Evolutionary conservation across 2,329 filamentous ascomycete species (phyloP).

Genomic region (Annulohypoxylon truncatum): DNA sequence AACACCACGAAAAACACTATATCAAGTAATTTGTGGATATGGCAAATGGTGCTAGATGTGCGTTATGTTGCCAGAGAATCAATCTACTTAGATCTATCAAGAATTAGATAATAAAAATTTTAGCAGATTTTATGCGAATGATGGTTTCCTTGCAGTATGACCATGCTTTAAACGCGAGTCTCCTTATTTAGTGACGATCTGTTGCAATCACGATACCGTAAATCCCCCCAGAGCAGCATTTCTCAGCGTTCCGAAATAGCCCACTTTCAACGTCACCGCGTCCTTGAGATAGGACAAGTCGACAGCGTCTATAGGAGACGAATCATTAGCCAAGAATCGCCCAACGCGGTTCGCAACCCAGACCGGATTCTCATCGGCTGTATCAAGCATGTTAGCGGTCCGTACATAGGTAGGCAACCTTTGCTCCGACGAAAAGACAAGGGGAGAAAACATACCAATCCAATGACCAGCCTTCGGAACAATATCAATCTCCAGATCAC

Average conservation of each 20-base stretch:
- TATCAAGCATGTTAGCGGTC: background rate
- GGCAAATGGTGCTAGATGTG: too few relatives aligned
- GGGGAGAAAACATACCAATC: slow-evolving; percentile 47
- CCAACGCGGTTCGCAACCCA: slow-evolving; percentile 43
- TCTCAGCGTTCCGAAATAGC: slow-evolving; percentile 40
- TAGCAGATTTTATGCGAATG: too few relatives aligned
- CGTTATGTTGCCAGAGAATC: too few relatives aligned
- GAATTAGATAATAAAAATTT: too few relatives aligned
- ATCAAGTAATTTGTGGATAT: too few relatives aligned
- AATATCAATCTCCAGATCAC: slow-evolving; percentile 47
- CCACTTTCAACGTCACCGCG: slow-evolving; percentile 42
- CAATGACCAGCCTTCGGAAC: slow-evolving; percentile 55
- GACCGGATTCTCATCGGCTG: slow-evolving; percentile 45
- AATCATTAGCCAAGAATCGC: slow-evolving; percentile 39
- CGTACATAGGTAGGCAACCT: background rate
- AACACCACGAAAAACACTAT: too few relatives aligned
- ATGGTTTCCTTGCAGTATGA: background rate
- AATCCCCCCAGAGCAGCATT: slow-evolving; percentile 37
- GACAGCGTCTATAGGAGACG: slow-evolving; percentile 29
- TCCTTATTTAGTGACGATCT: background rate
- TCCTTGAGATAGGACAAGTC: slow-evolving; percentile 41
- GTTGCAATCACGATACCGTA: slow-evolving; percentile 36
- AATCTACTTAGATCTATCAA: too few relatives aligned
- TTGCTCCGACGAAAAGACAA: background rate
- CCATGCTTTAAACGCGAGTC: background rate